Percentiles rank a stretch among this genome's conserved stretches.
phyloP scores from a whole-genome alignment of 225 moss, liverwort and hornwort species.

The Pseudisothecium myosuroides region DNA sequence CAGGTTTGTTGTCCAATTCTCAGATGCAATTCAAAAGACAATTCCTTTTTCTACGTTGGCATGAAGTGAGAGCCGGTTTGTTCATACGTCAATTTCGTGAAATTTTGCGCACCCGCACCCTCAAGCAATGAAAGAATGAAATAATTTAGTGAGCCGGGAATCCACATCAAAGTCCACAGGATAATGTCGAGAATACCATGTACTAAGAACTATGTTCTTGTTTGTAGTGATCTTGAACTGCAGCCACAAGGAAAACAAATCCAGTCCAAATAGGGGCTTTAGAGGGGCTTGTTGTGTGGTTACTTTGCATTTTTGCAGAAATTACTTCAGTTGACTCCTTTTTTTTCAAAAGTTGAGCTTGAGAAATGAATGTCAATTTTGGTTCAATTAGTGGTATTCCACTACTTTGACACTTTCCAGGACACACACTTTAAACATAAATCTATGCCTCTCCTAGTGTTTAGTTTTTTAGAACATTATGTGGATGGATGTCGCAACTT shows the following conservation, averaged over 20 bases:
- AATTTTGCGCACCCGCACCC: background rate
- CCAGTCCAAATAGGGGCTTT: background rate
- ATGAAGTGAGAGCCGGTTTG: background rate
- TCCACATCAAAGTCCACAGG: background rate
- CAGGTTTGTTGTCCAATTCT: constrained; percentile 12
- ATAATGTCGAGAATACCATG: background rate
- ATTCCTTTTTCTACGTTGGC: background rate
- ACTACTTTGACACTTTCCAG: background rate
- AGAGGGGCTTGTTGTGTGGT: no score
- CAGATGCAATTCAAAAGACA: no score
- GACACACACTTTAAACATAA: accelerated
- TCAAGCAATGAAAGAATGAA: background rate
- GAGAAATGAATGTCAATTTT: background rate
- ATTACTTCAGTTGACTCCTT: background rate
- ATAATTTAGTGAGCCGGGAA: background rate
- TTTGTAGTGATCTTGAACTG: background rate
- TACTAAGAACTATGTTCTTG: background rate
- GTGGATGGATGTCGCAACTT: background rate
- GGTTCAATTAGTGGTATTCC: background rate
- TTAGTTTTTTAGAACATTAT: background rate
- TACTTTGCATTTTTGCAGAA: background rate
- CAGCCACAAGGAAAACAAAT: background rate
- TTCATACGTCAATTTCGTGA: background rate
- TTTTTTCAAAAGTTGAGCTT: background rate
- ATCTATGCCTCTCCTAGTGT: background rate